Evolutionary conservation across 805 yeast species (phyloP), one percentile per base, ranked within the genome.

Genomic region (Cyberlindnera japonica): DNA sequence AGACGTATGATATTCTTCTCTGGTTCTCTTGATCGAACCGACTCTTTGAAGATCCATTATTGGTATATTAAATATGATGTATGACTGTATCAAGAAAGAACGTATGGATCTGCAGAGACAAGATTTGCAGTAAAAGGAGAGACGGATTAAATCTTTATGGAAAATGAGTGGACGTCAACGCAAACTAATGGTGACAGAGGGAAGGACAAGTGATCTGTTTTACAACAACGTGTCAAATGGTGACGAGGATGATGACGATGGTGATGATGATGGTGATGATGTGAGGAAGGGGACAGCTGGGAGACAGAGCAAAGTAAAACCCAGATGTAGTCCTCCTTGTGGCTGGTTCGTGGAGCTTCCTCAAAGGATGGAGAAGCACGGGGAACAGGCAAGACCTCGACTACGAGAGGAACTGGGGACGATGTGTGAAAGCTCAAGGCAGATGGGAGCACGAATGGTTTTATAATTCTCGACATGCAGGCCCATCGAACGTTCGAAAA

Each of bases 151-250:
- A 38, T 24, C 35, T 26, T 17, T 16, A 15, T 12, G 33, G 17
- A 17, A 27, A 55, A 56, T 28, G 61, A 56, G 31, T 50, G 61
- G 61, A 57, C 59, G 61, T 54, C 61, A 54, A 49, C 61, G 43
- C 61, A 56, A 57, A 15, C 50, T 38, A 57, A 57, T 57, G 61
- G 61, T 39, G 61, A 55, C 61, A 55, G 38, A 15, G 16, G 25
- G 31, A 7, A 24, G 28, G 28, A 25, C 28, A 13, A 25, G 28
- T 13, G 9, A 25, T 25, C 28, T 25, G 34, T 19, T 13, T 31
- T 13, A 15, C 25, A 31, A 17, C 18, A 12, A 17, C 14, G 19
- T 19, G 19, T n/a, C n/a, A 17, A 20, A 11, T 15, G 34, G 8
- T 13, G 22, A 18, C 6, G 18, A 9, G 33, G 33, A 29, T n/a